Conservation (phyloP, 495 filamentous ascomycete genomes). For the Neurospora sp. region DNA sequence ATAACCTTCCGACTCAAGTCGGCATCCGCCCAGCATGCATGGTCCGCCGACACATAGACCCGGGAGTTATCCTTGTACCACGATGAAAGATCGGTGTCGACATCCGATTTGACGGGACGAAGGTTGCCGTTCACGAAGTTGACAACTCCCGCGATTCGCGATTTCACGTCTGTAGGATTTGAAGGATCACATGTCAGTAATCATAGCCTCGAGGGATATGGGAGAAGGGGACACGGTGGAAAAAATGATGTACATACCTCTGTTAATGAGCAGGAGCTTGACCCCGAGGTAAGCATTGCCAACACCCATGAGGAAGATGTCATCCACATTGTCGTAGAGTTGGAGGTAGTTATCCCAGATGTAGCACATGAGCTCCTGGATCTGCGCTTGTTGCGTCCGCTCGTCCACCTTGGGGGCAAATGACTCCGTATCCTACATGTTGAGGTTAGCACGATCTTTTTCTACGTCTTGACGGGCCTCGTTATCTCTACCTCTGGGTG, state of each 20-base stretch:
- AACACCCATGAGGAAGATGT: conserved; percentile 75
- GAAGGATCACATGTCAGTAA: neutral
- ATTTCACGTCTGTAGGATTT: conserved; percentile 29
- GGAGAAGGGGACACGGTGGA: neutral
- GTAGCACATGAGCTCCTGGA: conserved; percentile 69
- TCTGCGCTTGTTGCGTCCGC: conserved; percentile 38
- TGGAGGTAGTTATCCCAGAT: conserved; percentile 98
- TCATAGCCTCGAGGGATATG: neutral
- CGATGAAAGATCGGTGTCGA: conserved; percentile 49
- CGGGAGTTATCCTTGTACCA: conserved; percentile 68
- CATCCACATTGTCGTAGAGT: conserved; percentile 48
- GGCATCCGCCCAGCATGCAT: conserved; percentile 56
- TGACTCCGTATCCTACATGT: conserved; percentile 19
- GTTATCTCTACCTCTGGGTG: conserved; percentile 33
- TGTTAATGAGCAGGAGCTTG: conserved; percentile 55
- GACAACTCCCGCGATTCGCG: conserved; percentile 37
- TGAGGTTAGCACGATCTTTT: neutral
- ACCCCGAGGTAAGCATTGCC: conserved; percentile 65
- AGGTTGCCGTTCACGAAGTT: conserved; percentile 53
- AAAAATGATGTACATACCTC: conserved; percentile 36
- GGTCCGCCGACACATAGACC: conserved; percentile 61
- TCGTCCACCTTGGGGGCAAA: conserved; percentile 24
- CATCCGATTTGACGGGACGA: conserved; percentile 55
- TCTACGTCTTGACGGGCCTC: neutral
- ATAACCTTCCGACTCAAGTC: conserved; percentile 46